Conservation (phyloP, 257 asterid genomes). For the Petunia axillaris region DNA sequence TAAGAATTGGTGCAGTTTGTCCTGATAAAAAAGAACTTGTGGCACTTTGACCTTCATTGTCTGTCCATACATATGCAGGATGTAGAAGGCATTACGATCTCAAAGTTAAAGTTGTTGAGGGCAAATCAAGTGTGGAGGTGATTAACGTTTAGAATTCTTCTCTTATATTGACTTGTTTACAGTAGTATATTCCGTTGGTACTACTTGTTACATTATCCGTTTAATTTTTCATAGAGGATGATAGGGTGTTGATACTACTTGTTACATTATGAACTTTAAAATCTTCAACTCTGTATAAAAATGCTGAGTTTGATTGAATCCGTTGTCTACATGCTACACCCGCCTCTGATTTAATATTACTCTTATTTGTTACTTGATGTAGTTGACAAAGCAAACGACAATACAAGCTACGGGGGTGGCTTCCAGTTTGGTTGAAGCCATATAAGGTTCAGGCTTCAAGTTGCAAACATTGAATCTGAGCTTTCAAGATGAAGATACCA, state of each 20-base stretch:
- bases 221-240: too few relatives aligned
- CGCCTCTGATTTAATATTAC: background rate
- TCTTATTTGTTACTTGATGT: slow-evolving; percentile 13
- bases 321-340: too few relatives aligned
- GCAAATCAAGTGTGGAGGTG: slow-evolving; percentile 86
- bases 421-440: slow-evolving; percentile 77
- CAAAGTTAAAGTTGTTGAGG: slow-evolving; percentile 69
- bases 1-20: background rate
- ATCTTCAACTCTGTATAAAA: too few relatives aligned
- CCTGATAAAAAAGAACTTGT: background rate
- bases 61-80: slow-evolving; percentile 44
- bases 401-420: slow-evolving; percentile 98
- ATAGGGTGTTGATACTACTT: background rate
- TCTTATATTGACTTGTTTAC: slow-evolving; percentile 10
- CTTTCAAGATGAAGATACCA: slow-evolving; percentile 89
- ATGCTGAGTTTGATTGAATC: too few relatives aligned
- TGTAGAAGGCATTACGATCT: slow-evolving; percentile 71
- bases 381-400: slow-evolving; percentile 78
- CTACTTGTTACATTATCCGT: too few relatives aligned
- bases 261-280: background rate
- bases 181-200: background rate
- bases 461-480: slow-evolving; percentile 85
- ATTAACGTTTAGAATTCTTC: slow-evolving; percentile 29
- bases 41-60: background rate
- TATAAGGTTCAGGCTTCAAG: slow-evolving; percentile 96